Base-by-base conservation (phyloP, 768 basidiomycete species). In the Trichaptum fuscoviolaceum region DNA sequence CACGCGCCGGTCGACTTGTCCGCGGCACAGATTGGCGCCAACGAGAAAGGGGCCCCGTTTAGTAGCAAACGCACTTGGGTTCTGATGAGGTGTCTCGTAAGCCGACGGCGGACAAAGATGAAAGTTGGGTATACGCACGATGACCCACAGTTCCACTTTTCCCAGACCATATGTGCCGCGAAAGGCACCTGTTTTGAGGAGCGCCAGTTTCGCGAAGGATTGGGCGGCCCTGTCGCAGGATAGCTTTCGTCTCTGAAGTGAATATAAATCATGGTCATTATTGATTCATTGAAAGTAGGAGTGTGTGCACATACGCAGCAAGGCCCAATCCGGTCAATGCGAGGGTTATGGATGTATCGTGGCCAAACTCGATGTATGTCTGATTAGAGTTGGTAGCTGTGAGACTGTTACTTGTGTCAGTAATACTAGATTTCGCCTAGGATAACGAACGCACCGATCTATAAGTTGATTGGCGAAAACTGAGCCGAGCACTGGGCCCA, bases 91-190 rank as follows among this genome's bases (percentile, higher is more conserved):
- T n/a, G n/a, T n/a, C n/a, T n/a, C n/a, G n/a, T n/a, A n/a, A n/a
- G n/a, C n/a, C n/a, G n/a, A n/a, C n/a, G n/a, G n/a, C n/a, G n/a
- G n/a, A n/a, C n/a, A n/a, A n/a, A n/a, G n/a, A n/a, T n/a, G n/a
- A n/a, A n/a, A n/a, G n/a, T n/a, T n/a, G n/a, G n/a, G n/a, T n/a
- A 30, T 30, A 30, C 8, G 30, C 8, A 30, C 30, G 30, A 30
- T 30, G 30, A 30, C 2, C 30, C 30, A 8, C 80, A 82, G 5
- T 71, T 69, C 71, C 81, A 80, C 67, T 70, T 75, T 69, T 81
- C 80, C 80, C 79, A 82, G 25, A 78, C 69, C 79, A 82, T 80
- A 65, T 71, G 76, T 59, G 80, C 80, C 15, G 73, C 80, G 66
- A 83, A 83, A 27, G 82, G 82, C 12, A 78, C 74, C 69, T 81